A percentile compares a stretch with the other conserved stretches of the same genome.
These are phyloP conservation scores for Mycena citricolor DNA, from an alignment of 1,284 basidiomycete species.

Conservation along the genomic window DNA sequence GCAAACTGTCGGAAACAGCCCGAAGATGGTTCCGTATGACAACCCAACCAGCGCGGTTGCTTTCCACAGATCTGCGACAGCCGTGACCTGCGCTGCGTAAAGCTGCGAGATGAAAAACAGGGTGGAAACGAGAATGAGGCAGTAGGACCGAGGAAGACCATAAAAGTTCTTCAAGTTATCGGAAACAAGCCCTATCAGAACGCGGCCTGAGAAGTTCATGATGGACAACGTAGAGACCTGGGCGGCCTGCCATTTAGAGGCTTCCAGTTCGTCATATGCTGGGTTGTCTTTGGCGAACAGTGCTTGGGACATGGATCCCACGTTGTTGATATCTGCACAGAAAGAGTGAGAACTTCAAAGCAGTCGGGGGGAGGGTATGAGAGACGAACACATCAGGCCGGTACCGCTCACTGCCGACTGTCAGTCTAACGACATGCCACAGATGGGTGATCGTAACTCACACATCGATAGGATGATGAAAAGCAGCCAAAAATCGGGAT, in stretches of 20 bases:
- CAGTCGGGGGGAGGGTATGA: not conserved
- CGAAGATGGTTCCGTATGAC: constrained; percentile 76
- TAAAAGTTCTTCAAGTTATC: constrained; percentile 68
- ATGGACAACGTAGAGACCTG: constrained; percentile 87
- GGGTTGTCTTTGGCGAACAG: constrained; percentile 70
- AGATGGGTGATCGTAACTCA: constrained; percentile 38
- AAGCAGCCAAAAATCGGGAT: constrained; percentile 43
- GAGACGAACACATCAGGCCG: constrained; percentile 78
- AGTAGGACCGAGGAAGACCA: constrained; percentile 67
- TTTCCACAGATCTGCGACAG: constrained; percentile 68
- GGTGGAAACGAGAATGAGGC: constrained; percentile 63
- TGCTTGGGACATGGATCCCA: constrained; percentile 88
- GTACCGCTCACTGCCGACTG: constrained; percentile 72
- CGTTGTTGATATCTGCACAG: constrained; percentile 84
- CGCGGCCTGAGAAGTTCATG: constrained; percentile 81
- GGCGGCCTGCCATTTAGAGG: constrained; percentile 77
- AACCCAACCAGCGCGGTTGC: constrained; percentile 73
- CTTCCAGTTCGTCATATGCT: constrained; percentile 62
- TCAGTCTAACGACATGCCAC: constrained; percentile 4
- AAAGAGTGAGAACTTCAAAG: constrained; percentile 8
- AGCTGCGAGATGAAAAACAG: constrained; percentile 74
- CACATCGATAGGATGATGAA: constrained; percentile 70
- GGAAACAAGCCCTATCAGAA: constrained; percentile 72
- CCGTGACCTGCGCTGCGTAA: constrained; percentile 54
- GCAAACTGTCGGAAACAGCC: constrained; percentile 67